Evolutionary conservation across 2,329 filamentous ascomycete species (phyloP), one percentile per base, ranked within the genome.

Genomic region (Paramyrothecium roridum): DNA sequence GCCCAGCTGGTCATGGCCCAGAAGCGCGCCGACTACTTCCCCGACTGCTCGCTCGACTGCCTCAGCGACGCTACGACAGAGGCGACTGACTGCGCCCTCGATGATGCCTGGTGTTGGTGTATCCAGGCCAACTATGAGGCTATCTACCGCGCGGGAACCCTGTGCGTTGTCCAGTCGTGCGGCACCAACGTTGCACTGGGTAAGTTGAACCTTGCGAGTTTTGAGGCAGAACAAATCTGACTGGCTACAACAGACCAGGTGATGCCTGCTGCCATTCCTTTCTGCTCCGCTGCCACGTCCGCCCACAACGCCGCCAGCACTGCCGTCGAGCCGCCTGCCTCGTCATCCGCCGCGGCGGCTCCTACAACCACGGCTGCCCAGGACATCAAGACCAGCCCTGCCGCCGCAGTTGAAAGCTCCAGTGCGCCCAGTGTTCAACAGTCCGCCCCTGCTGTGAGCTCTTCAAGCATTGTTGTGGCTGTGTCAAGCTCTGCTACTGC

Each of bases 21-120:
- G 12, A 54, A 58, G 22, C 54, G 51, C 20, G 40, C 54, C 30
- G 63, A 65, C 51, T 63, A 56, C 48, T 63, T 69, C 53, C 67
- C 69, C 34, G 52, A 63, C 46, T 71, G 68, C 56, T 61, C 67
- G 16, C 40, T 67, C n/a, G 46, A 63, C 20, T 72, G 67, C 53
- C 61, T 71, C 50, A 26, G 55, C 47, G 51, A 66, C 2, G 66
- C 61, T 26, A 65, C 60, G 34, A 21, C 56, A 20, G 52, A 57
- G 16, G 62, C 61, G 11, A 65, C 64, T 21, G 49, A 55, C 50
- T 71, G 67, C 55, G 52, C 52, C 10, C 37, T 56, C 3, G 57
- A 58, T 16, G 69, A 71, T 34, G 58, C 59, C 46, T 58, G 58
- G 8, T 63, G 61, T 52, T 63, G 63, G 50, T 71, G 70, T 50